Percentiles rank a stretch among this genome's conserved stretches.
These are phyloP conservation scores for Metschnikowia aberdeeniae DNA, from an alignment of 805 yeast species.

Conservation along the genomic window DNA sequence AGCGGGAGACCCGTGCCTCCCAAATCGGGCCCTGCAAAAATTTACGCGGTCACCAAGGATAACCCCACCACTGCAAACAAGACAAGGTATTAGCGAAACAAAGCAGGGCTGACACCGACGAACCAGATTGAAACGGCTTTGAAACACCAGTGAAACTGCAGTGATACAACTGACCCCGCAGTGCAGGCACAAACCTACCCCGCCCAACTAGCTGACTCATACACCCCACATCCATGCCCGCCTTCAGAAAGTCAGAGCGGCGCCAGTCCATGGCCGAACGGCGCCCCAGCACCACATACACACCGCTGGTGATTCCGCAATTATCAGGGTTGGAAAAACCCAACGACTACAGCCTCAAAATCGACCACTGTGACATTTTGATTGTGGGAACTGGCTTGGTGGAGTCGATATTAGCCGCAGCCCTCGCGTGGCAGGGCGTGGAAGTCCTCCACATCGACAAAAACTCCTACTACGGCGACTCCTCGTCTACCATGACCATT, in stretches of 20 bases:
- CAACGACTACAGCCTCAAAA: conserved; percentile 56
- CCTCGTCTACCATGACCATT: conserved; percentile 77
- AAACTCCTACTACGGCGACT: conserved; percentile 84
- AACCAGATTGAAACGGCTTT: no score
- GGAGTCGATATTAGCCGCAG: conserved; percentile 87
- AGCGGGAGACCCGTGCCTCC: no score
- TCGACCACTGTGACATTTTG: conserved; percentile 72
- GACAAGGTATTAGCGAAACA: no score
- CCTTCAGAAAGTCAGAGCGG: conserved; percentile 35
- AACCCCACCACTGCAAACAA: no score
- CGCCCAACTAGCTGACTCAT: no score
- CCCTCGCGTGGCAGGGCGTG: conserved; percentile 98
- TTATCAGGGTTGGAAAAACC: conserved; percentile 79
- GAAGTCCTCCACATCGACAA: conserved; percentile 85
- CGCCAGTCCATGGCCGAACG: conserved; percentile 68
- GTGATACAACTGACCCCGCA: no score
- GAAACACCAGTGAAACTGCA: no score
- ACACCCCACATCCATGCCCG: conserved; percentile 12
- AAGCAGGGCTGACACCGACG: no score
- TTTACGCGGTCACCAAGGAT: no score
- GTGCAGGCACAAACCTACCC: no score
- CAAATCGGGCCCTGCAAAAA: no score
- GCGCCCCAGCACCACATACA: conserved; percentile 48
- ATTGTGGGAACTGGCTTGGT: conserved; percentile 91
- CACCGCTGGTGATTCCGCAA: conserved; percentile 56